phyloP scores from a whole-genome alignment of 768 basidiomycete species.

The Gelatoporia subvermispora region DNA sequence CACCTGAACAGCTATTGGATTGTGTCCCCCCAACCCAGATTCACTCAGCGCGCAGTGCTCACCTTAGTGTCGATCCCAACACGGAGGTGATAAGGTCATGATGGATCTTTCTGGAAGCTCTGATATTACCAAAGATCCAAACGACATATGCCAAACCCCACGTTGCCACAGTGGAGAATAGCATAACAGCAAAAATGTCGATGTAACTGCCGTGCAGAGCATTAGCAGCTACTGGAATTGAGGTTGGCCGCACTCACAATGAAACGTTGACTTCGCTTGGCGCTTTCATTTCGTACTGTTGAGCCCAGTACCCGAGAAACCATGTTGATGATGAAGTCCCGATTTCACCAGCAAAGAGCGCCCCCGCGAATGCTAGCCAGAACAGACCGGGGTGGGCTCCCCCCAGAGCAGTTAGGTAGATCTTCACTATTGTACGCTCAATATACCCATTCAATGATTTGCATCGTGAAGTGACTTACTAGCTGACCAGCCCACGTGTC shows the following conservation, averaged over 20 bases:
- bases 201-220: conserved; percentile 21
- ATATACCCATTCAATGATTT: neutral
- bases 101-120: conserved; percentile 30
- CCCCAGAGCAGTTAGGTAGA: conserved; percentile 27
- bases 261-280: conserved; percentile 25
- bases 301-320: conserved; percentile 33
- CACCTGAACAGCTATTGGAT: conserved; percentile 20
- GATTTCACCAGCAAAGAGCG: conserved; percentile 12
- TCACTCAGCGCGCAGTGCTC: neutral
- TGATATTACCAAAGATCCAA: conserved; percentile 26
- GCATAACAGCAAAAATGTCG: conserved; percentile 17
- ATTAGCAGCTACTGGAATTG: neutral
- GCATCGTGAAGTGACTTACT: conserved; percentile 16
- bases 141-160: conserved; percentile 18
- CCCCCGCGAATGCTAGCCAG: conserved; percentile 22
- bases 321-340: conserved; percentile 23
- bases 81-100: conserved; percentile 23
- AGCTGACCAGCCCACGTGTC: conserved; percentile 32
- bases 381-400: conserved; percentile 18
- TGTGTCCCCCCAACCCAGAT: neutral
- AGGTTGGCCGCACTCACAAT: conserved; percentile 18
- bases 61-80: conserved; percentile 27
- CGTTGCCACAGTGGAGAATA: conserved; percentile 12
- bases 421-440: conserved; percentile 17
- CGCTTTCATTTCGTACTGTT: conserved; percentile 26